Conservation (phyloP, 2,329 filamentous ascomycete species). For the Xylariales sp. region DNA sequence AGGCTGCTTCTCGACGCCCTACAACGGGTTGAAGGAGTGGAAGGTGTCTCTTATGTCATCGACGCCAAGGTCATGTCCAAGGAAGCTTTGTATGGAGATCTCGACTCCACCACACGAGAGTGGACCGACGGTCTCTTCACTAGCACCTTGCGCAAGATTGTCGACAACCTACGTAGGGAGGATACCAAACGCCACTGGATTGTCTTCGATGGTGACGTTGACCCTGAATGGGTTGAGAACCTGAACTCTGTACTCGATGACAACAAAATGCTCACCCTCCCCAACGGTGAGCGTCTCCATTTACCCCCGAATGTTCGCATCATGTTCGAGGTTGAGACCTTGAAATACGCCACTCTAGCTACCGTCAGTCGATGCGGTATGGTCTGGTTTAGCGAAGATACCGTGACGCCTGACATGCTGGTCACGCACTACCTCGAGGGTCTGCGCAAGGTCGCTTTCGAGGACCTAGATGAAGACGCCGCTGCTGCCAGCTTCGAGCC, state of each 20-base stretch:
- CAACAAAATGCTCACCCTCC: slow-evolving; percentile 94
- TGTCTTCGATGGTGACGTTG: slow-evolving; percentile 97
- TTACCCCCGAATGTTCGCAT: slow-evolving; percentile 92
- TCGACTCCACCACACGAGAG: slow-evolving; percentile 94
- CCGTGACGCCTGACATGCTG: slow-evolving; percentile 89
- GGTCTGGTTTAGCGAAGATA: slow-evolving; percentile 99
- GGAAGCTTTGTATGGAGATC: slow-evolving; percentile 89
- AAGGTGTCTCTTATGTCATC: slow-evolving; percentile 95
- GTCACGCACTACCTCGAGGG: slow-evolving; percentile 84
- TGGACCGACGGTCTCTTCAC: slow-evolving; percentile 99
- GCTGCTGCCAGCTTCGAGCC: slow-evolving; percentile 71
- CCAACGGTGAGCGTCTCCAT: slow-evolving; percentile 96
- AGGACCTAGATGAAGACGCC: slow-evolving; percentile 91
- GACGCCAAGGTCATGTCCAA: slow-evolving; percentile 99
- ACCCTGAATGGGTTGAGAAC: slow-evolving; percentile 99
- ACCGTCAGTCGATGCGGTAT: slow-evolving; percentile 99
- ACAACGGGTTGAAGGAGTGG: slow-evolving; percentile 83
- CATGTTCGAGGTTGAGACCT: slow-evolving; percentile 98
- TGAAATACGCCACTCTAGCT: slow-evolving; percentile 94
- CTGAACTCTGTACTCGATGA: slow-evolving; percentile 99
- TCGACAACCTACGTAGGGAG: slow-evolving; percentile 96
- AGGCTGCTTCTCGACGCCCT: slow-evolving; percentile 85
- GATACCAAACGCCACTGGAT: slow-evolving; percentile 98
- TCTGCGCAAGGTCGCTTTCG: slow-evolving; percentile 77
- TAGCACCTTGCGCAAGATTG: slow-evolving; percentile 94